phyloP scores from a whole-genome alignment of 176 grass and related monocot genomes.

The Saccharum spontaneum region DNA sequence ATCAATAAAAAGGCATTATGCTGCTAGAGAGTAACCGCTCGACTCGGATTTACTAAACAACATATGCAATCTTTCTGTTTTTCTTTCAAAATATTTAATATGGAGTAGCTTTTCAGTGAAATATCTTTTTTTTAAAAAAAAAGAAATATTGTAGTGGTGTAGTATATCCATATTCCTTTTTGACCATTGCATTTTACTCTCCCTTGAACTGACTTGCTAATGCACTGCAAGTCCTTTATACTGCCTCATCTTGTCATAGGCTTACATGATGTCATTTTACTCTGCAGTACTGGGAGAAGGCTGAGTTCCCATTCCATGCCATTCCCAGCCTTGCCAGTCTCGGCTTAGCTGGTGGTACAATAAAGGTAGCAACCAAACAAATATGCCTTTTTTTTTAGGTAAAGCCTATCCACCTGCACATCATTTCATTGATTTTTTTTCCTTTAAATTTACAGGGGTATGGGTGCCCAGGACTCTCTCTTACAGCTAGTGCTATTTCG shows the following conservation, averaged over 20 bases:
- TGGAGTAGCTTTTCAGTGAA: neutral
- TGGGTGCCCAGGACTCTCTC: conserved; percentile 78
- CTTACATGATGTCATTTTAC: conserved; percentile 3
- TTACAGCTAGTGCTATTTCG: conserved; percentile 68
- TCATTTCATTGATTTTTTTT: neutral
- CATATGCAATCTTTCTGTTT: neutral
- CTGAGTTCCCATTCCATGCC: conserved; percentile 82
- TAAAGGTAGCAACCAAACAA: conserved; percentile 49
- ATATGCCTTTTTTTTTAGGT: conserved; percentile 1
- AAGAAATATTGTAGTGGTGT: neutral
- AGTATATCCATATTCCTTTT: conserved; percentile 6
- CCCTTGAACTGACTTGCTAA: conserved; percentile 4
- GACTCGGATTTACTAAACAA: neutral
- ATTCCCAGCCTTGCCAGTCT: conserved; percentile 77
- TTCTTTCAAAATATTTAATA: neutral
- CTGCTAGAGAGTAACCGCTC: neutral
- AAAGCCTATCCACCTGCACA: neutral
- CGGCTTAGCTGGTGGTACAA: conserved; percentile 74
- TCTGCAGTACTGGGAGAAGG: conserved; percentile 85
- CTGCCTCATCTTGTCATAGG: neutral
- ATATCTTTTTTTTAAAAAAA: too few species aligned
- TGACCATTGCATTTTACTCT: neutral
- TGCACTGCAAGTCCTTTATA: neutral
- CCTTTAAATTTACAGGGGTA: conserved; percentile 51
- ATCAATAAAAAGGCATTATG: neutral